Evolutionary conservation across 2,329 filamentous ascomycete species (phyloP).

Genomic region (Pseudocercospora musae): DNA sequence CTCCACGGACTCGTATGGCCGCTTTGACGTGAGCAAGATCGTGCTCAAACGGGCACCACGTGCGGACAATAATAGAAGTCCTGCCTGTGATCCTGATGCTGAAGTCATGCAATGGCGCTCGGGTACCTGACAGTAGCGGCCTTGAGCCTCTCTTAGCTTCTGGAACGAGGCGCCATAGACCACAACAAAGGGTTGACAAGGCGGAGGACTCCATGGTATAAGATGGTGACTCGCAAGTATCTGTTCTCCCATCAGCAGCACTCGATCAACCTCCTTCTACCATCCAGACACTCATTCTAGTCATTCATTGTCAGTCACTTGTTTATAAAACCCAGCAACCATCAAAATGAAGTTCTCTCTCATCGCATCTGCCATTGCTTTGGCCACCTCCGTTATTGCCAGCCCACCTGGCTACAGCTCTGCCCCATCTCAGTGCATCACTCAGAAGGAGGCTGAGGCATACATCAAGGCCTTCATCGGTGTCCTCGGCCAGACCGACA

Average conservation of each 20-base stretch:
- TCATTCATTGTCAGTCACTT: neutral
- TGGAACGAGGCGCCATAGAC: neutral
- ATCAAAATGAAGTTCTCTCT: slow-evolving; percentile 13
- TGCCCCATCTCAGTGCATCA: slow-evolving; percentile 2
- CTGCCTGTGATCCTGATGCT: neutral
- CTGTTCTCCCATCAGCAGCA: neutral
- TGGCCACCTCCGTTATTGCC: neutral
- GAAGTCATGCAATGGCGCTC: neutral
- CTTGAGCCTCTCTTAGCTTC: neutral
- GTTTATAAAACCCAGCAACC: neutral
- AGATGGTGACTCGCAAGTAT: neutral
- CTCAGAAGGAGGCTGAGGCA: slow-evolving; percentile 3
- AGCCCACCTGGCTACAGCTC: neutral
- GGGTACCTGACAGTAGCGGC: neutral
- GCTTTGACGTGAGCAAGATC: neutral
- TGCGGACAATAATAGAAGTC: neutral
- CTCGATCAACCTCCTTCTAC: neutral
- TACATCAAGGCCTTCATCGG: slow-evolving; percentile 11
- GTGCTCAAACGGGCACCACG: neutral
- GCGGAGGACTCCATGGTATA: neutral
- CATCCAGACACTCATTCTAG: slow-evolving; percentile 1
- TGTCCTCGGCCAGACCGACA: slow-evolving; percentile 6
- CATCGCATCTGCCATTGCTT: slow-evolving; percentile 5
- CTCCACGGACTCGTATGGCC: neutral
- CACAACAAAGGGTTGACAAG: neutral